Conservation (phyloP, 805 yeast species). For the Wickerhamiella galacta region DNA sequence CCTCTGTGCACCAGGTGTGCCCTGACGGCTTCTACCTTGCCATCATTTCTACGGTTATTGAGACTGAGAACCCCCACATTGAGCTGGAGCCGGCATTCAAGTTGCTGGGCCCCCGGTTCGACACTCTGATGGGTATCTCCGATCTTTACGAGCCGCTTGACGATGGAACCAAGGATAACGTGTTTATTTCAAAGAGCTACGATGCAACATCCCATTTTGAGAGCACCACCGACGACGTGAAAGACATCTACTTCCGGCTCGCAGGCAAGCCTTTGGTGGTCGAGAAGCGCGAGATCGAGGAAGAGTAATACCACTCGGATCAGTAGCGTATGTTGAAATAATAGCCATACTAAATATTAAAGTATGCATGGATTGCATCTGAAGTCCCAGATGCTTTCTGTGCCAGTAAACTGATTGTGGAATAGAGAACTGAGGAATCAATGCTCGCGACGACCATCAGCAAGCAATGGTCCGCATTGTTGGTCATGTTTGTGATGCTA, state of each 20-base stretch:
- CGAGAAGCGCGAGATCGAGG: slow-evolving; percentile 57
- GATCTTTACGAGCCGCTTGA: slow-evolving; percentile 75
- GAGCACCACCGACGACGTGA: slow-evolving; percentile 89
- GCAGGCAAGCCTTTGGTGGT: slow-evolving; percentile 84
- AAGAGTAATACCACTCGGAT: slow-evolving; percentile 40
- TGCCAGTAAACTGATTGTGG: no score
- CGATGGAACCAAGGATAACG: slow-evolving; percentile 65
- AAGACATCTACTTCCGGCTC: slow-evolving; percentile 80
- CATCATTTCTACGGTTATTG: slow-evolving; percentile 84
- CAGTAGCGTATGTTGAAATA: background rate
- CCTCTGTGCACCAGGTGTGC: slow-evolving; percentile 78
- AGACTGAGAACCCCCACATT: slow-evolving; percentile 79
- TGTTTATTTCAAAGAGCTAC: slow-evolving; percentile 74
- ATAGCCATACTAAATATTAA: no score
- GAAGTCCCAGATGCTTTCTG: no score
- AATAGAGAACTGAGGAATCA: no score
- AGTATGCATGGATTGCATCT: no score
- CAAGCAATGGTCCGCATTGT: no score
- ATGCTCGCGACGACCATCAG: no score
- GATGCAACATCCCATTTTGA: slow-evolving; percentile 95
- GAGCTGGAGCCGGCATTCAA: slow-evolving; percentile 92
- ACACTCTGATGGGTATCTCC: slow-evolving; percentile 85
- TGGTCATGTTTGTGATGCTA: no score
- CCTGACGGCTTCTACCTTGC: slow-evolving; percentile 83
- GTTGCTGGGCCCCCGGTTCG: slow-evolving; percentile 59